Percentiles rank a stretch among this genome's conserved stretches.
phyloP scores from a whole-genome alignment of 192 early-diverging fungal genomes.

The Backusella circina region DNA sequence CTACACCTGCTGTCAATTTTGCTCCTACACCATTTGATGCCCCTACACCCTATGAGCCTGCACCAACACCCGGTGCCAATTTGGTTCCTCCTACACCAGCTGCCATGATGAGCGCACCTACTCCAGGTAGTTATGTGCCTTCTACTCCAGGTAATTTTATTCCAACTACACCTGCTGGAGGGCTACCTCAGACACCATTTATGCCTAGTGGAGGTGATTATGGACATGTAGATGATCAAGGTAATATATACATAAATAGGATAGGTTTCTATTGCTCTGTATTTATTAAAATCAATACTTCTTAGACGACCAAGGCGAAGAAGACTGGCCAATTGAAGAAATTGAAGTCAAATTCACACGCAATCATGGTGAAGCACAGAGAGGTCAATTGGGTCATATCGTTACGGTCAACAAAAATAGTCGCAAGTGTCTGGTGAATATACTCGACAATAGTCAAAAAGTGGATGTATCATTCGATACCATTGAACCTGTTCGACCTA shows the following conservation, averaged over 20 bases:
- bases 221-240: constrained; percentile 46
- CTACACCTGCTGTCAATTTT: constrained; percentile 39
- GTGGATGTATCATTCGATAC: constrained; percentile 31
- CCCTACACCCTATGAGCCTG: constrained; percentile 44
- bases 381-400: constrained; percentile 49
- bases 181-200: constrained; percentile 40
- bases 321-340: constrained; percentile 52
- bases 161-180: constrained; percentile 30
- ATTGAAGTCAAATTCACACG: constrained; percentile 44
- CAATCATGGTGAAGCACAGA: constrained; percentile 34
- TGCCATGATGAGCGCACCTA: constrained; percentile 40
- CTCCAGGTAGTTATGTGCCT: constrained; percentile 37
- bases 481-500: constrained; percentile 56
- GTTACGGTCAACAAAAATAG: constrained; percentile 43
- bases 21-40: constrained; percentile 40
- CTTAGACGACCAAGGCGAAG: constrained; percentile 25
- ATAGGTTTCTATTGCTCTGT: too few relatives aligned
- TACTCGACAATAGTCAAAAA: constrained; percentile 32
- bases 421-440: constrained; percentile 41
- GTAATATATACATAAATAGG: constrained; percentile 37
- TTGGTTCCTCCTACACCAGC: constrained; percentile 53
- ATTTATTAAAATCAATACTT: background rate
- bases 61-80: constrained; percentile 46
- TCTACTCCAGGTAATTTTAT: constrained; percentile 40
- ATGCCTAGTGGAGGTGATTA: constrained; percentile 51